Conservation (phyloP, 352 stramenopile genomes). For the Pythium apleroticum region DNA sequence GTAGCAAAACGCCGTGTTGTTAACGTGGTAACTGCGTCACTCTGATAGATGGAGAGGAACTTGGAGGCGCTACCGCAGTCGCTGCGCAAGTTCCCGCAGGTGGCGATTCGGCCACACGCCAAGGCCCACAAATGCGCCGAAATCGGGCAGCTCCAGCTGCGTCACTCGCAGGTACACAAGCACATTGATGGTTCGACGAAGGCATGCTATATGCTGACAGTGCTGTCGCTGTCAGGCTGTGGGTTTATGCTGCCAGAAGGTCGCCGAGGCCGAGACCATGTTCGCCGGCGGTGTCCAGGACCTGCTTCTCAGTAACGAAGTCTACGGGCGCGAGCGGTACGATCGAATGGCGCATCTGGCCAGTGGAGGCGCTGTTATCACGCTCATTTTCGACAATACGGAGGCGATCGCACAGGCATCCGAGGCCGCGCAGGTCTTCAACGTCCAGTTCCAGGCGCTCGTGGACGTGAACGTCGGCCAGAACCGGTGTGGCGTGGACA, state of each 20-base stretch:
- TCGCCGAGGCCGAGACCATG: slow-evolving; percentile 74
- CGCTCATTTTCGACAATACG: slow-evolving; percentile 59
- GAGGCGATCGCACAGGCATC: slow-evolving; percentile 45
- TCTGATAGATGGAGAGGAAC: slow-evolving; percentile 52
- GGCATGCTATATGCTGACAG: too few species aligned
- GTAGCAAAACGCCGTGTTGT: too few species aligned
- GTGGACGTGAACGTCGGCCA: slow-evolving; percentile 80
- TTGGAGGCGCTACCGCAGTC: slow-evolving; percentile 38
- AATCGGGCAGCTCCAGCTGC: slow-evolving; percentile 50
- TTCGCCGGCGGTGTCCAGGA: slow-evolving; percentile 52
- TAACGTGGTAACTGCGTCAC: neutral
- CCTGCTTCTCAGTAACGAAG: slow-evolving; percentile 71
- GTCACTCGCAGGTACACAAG: slow-evolving; percentile 33
- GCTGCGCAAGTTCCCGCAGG: slow-evolving; percentile 26
- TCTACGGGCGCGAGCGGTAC: slow-evolving; percentile 45
- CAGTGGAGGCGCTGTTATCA: slow-evolving; percentile 40
- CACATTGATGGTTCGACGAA: too few species aligned
- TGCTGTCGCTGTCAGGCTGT: slow-evolving; percentile 22
- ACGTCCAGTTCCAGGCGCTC: slow-evolving; percentile 49
- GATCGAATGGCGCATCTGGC: slow-evolving; percentile 49
- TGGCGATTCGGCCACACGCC: slow-evolving; percentile 64
- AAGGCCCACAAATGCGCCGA: slow-evolving; percentile 72
- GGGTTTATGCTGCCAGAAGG: slow-evolving; percentile 71
- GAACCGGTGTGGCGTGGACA: slow-evolving; percentile 67
- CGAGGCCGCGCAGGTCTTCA: slow-evolving; percentile 22